Percentiles rank a stretch among this genome's conserved stretches.
Evolutionary conservation across 208 protist genomes (phyloP).

Genomic region (Jaenimonas drosophilae): DNA sequence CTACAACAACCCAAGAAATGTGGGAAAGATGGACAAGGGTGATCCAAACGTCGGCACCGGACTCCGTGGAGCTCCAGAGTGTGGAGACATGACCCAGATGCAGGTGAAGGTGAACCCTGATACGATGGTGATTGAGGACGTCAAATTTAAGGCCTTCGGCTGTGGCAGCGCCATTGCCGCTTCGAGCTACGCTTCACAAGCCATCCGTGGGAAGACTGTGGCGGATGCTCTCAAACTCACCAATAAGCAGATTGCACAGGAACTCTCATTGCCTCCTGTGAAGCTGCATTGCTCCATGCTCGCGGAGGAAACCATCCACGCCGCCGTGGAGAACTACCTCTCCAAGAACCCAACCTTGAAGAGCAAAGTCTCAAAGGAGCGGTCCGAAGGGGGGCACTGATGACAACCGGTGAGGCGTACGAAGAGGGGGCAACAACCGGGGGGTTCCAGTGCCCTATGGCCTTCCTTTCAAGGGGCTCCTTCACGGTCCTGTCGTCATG

Average conservation of each 20-base stretch:
- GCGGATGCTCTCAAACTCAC: constrained; percentile 95
- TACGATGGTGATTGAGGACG: constrained; percentile 89
- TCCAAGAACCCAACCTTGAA: constrained; percentile 90
- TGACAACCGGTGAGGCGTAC: too few relatives aligned
- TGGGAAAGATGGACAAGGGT: constrained; percentile 96
- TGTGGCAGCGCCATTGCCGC: constrained; percentile 99
- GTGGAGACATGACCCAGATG: constrained; percentile 99
- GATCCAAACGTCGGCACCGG: constrained; percentile 96
- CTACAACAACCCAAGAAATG: constrained; percentile 98
- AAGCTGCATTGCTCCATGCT: constrained; percentile 99
- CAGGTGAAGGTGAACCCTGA: constrained; percentile 94
- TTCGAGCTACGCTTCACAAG: constrained; percentile 96
- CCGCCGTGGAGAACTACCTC: constrained; percentile 96
- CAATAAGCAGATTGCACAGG: constrained; percentile 98
- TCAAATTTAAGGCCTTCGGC: constrained; percentile 99
- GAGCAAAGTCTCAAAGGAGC: constrained; percentile 63
- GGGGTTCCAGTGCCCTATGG: too few relatives aligned
- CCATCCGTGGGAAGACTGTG: constrained; percentile 96
- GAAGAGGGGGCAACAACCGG: constrained; percentile 3
- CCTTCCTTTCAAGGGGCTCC: too few relatives aligned
- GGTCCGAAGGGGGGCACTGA: too few relatives aligned
- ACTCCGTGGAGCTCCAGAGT: constrained; percentile 97
- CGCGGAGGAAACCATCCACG: constrained; percentile 98
- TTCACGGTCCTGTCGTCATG: too few relatives aligned
- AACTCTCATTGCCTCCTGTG: constrained; percentile 98